Conservation (phyloP, 306 rosid genomes). For the Mimosa bimucronata region DNA sequence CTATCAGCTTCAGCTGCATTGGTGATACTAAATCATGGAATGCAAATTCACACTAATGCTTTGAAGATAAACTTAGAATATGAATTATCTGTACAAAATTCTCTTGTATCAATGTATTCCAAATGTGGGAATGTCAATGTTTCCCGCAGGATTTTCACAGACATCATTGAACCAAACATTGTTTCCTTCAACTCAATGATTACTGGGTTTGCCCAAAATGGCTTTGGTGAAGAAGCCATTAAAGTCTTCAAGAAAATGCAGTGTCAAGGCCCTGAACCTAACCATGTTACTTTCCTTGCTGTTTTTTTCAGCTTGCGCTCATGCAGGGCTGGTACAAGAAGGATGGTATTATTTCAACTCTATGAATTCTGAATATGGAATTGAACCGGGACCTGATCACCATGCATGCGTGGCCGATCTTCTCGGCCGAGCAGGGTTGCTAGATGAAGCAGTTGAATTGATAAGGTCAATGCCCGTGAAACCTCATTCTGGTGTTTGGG, state of each 20-base stretch:
- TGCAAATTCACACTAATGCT: slow-evolving; percentile 65
- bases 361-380: slow-evolving; percentile 55
- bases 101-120: slow-evolving; percentile 76
- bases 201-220: slow-evolving; percentile 79
- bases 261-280: slow-evolving; percentile 56
- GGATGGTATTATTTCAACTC: slow-evolving; percentile 59
- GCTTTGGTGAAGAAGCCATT: slow-evolving; percentile 69
- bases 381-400: slow-evolving; percentile 74
- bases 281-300: slow-evolving; percentile 66
- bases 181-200: slow-evolving; percentile 72
- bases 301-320: slow-evolving; percentile 87
- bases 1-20: slow-evolving; percentile 74
- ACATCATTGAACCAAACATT: slow-evolving; percentile 54
- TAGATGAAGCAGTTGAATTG: slow-evolving; percentile 64
- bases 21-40: slow-evolving; percentile 66
- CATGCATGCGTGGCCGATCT: slow-evolving; percentile 88
- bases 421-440: slow-evolving; percentile 76
- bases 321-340: slow-evolving; percentile 69
- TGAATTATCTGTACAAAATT: slow-evolving; percentile 72
- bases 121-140: slow-evolving; percentile 73
- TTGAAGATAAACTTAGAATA: slow-evolving; percentile 61
- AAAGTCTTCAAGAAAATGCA: slow-evolving; percentile 61
- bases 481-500: slow-evolving; percentile 84
- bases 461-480: slow-evolving; percentile 67
- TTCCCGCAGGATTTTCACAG: slow-evolving; percentile 60